These are phyloP conservation scores for Silene conica DNA, from an alignment of 148 eudicot species.

Conservation along the genomic window DNA sequence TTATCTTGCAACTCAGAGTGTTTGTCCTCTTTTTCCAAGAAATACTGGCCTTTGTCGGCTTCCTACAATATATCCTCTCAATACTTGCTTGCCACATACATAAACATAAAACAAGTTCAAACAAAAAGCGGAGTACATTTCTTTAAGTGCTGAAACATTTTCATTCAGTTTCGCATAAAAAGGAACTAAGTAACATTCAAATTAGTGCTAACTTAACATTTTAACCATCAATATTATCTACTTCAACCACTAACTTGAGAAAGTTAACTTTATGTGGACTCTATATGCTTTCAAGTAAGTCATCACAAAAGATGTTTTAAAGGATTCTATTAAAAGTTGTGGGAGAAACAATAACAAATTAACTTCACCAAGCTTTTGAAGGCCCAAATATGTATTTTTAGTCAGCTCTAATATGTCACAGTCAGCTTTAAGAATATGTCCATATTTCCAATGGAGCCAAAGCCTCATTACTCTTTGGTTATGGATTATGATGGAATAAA, in stretches of 20 bases:
- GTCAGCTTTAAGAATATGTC: too few relatives aligned
- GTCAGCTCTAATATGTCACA: background rate
- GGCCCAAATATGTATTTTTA: background rate
- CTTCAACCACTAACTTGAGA: background rate
- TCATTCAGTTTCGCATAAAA: background rate
- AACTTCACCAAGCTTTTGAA: background rate
- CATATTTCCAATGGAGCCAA: too few relatives aligned
- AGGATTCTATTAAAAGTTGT: background rate
- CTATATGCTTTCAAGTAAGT: background rate
- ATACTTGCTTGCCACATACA: conserved; percentile 23
- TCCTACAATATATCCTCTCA: conserved; percentile 52
- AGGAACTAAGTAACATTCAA: background rate
- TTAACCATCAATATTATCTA: background rate
- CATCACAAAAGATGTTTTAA: background rate
- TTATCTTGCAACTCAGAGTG: conserved; percentile 38
- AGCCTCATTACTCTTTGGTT: too few relatives aligned
- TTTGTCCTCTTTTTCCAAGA: conserved; percentile 34
- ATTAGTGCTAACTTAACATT: background rate
- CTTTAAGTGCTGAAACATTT: background rate
- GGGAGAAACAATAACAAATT: background rate
- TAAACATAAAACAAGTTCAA: background rate
- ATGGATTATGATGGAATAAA: too few relatives aligned
- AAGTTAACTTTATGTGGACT: background rate
- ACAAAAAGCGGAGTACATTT: background rate
- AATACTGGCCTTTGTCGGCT: conserved; percentile 30